phyloP scores from a whole-genome alignment of 352 stramenopile genomes.

The Globisporangium spiculum region DNA sequence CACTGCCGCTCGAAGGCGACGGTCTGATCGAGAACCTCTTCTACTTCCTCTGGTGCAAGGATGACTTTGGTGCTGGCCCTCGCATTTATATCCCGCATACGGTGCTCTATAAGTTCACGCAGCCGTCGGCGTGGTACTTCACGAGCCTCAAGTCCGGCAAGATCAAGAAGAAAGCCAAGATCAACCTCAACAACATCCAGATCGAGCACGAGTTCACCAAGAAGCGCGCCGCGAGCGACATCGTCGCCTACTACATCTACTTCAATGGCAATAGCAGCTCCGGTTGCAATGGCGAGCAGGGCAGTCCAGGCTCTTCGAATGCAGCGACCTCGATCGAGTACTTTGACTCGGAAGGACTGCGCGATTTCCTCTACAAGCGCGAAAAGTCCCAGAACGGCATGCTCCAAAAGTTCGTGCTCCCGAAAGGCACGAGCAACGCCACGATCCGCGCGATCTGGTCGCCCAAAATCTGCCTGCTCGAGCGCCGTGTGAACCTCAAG shows the following conservation, averaged over 20 bases:
- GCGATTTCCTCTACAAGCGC: slow-evolving; percentile 92
- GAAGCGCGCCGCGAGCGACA: slow-evolving; percentile 71
- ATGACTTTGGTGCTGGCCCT: slow-evolving; percentile 87
- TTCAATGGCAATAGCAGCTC: slow-evolving; percentile 11
- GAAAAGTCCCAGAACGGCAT: slow-evolving; percentile 91
- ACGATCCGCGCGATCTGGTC: slow-evolving; percentile 93
- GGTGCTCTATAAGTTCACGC: slow-evolving; percentile 91
- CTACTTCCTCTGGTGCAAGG: slow-evolving; percentile 89
- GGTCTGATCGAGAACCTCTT: slow-evolving; percentile 88
- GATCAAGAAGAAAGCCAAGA: slow-evolving; percentile 91
- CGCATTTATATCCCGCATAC: slow-evolving; percentile 92
- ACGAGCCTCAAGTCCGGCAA: slow-evolving; percentile 78
- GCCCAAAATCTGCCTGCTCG: slow-evolving; percentile 93
- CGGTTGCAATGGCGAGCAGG: not conserved
- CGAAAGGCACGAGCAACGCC: slow-evolving; percentile 89
- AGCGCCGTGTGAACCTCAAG: slow-evolving; percentile 89
- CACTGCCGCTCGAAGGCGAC: slow-evolving; percentile 78
- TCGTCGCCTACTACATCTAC: slow-evolving; percentile 92
- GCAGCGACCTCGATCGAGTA: slow-evolving; percentile 89
- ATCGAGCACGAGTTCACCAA: slow-evolving; percentile 95
- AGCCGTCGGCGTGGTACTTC: slow-evolving; percentile 95
- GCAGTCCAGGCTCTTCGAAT: not conserved
- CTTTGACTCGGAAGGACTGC: slow-evolving; percentile 81
- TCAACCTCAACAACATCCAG: slow-evolving; percentile 88
- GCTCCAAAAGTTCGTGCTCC: slow-evolving; percentile 93